phyloP scores from a whole-genome alignment of 441 rosid species.

The Mallotus repandus region DNA sequence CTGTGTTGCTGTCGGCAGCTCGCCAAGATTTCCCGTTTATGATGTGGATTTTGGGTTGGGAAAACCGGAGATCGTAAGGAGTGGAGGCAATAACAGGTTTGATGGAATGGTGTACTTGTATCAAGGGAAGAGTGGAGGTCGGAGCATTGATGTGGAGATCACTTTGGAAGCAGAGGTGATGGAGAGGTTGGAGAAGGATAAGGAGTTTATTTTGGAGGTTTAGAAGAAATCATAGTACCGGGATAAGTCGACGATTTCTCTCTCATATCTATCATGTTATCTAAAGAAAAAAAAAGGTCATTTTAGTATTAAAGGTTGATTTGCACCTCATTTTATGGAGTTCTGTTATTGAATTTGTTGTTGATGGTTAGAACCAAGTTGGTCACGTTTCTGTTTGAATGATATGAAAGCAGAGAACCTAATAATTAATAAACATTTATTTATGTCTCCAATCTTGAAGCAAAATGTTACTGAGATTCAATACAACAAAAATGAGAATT shows the following conservation, averaged over 20 bases:
- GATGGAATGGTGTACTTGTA: constrained; percentile 93
- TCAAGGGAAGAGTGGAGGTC: constrained; percentile 77
- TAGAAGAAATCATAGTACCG: background rate
- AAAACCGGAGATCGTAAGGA: constrained; percentile 73
- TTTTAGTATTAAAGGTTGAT: background rate
- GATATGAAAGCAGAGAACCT: background rate
- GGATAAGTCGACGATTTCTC: too few species aligned
- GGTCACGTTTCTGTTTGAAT: background rate
- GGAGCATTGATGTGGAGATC: constrained; percentile 84
- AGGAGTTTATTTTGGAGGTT: constrained; percentile 50
- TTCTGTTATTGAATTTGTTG: background rate
- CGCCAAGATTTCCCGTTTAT: constrained; percentile 86
- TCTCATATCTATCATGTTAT: too few species aligned
- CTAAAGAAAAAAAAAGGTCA: too few species aligned
- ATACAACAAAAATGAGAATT: too few species aligned
- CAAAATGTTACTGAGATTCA: too few species aligned
- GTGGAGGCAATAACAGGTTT: constrained; percentile 82
- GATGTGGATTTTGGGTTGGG: constrained; percentile 96
- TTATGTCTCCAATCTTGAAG: too few species aligned
- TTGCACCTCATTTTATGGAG: background rate
- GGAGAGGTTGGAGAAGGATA: constrained; percentile 69
- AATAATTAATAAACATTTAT: too few species aligned
- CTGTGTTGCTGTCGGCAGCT: constrained; percentile 88
- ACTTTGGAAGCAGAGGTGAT: constrained; percentile 57
- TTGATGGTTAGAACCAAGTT: background rate